Base-by-base conservation (phyloP, 805 yeast species). In the Nakazawaea laoshanensis region DNA sequence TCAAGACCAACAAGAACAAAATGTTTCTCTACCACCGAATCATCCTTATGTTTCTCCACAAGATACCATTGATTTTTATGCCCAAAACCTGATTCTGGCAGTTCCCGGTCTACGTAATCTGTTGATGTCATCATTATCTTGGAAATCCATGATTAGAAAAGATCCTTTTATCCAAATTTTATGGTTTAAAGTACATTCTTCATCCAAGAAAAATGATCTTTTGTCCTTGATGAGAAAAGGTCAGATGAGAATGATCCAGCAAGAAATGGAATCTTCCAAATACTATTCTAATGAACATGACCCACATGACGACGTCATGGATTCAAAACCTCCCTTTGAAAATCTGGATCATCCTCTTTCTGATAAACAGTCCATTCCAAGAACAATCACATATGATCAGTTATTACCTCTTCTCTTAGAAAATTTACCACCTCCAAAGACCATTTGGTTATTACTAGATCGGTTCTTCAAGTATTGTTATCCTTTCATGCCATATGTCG, bases 401-500 rank as follows among this genome's bases (percentile, higher is more conserved):
- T 19, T 35, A 14, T 26, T 19, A 4, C 7, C 17, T 4, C 18
- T 33, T 4, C 17, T 37, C 4, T 16, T 36, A 30, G 26, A 24
- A 16, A 33, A 35, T 3, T 30, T 57, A 10, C 61, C 63, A 2
- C 35, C 49, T 4, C 49, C 50, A 33, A 47, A 44, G 18, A 55
- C 60, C 1, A 47, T 67, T 3, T 48, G 62, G 55, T 37, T 46
- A n/a, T 55, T 64, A 30, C 38, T 68, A 7, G 50, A 58, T 16
- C 44, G 57, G 25, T 70, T 58, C 35, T 65, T 69, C 43, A 32
- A 35, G 1, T 35, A 46, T 4, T 47, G 67, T 2, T 65, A 67
- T 41, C 72, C 75, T 4, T 64, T 57, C 32, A 52, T 67, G 39
- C 75, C 77, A 0, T 55, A 63, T 19, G 34, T 68, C 15, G 72